phyloP scores from a whole-genome alignment of 177 flowering plant species.

The Vitis hybrid region DNA sequence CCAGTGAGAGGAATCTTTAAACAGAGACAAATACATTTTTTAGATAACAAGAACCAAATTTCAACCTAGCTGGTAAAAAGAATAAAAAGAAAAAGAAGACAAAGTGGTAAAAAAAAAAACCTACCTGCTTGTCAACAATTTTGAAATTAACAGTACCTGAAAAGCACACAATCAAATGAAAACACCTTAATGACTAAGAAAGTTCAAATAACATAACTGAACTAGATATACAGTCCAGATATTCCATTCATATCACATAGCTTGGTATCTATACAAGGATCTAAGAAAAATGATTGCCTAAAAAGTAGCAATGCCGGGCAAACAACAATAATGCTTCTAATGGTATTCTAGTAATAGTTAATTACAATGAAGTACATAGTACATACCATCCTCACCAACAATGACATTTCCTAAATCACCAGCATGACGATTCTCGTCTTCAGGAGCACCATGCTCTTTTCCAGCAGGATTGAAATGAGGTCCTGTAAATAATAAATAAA shows the following conservation, averaged over 20 bases:
- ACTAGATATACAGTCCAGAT: too few relatives aligned
- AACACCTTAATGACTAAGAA: not conserved
- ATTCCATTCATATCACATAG: too few relatives aligned
- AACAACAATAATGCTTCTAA: too few relatives aligned
- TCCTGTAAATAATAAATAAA: constrained; percentile 35
- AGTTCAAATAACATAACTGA: not conserved
- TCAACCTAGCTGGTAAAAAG: not conserved
- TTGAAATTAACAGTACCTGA: constrained; percentile 56
- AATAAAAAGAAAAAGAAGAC: not conserved
- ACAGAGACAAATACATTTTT: too few relatives aligned
- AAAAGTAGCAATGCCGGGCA: not conserved
- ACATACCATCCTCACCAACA: constrained; percentile 35
- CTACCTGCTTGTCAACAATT: constrained; percentile 35
- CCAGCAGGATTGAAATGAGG: constrained; percentile 5
- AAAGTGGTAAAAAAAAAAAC: not conserved
- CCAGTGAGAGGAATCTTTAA: too few relatives aligned
- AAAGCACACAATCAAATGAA: constrained; percentile 7
- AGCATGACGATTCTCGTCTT: too few relatives aligned
- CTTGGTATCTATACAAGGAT: too few relatives aligned
- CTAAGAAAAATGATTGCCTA: not conserved
- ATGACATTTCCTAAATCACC: constrained; percentile 21
- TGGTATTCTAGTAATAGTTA: too few relatives aligned
- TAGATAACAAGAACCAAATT: not conserved
- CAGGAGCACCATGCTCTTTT: constrained; percentile 11
- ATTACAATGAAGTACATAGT: too few relatives aligned